These are phyloP conservation scores for Polytrichum commune DNA, from an alignment of 225 moss, liverwort and hornwort genomes.

Conservation along the genomic window DNA sequence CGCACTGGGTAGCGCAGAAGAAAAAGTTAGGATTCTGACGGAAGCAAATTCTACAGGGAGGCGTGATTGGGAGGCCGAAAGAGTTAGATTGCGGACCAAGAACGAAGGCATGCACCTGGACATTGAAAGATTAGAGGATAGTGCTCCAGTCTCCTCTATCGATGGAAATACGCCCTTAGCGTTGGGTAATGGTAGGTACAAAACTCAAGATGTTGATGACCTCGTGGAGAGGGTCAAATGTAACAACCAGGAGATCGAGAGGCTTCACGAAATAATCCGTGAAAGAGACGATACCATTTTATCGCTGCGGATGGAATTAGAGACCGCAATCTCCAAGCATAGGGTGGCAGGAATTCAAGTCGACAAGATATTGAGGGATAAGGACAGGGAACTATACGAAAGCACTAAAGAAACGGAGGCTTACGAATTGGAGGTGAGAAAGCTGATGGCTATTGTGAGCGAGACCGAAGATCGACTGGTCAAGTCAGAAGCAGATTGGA, in stretches of 20 bases:
- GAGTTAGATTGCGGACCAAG: constrained; percentile 2
- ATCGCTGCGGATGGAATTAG: constrained; percentile 3
- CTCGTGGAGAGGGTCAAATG: not conserved
- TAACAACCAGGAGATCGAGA: not conserved
- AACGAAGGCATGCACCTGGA: not conserved
- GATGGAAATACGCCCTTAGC: not conserved
- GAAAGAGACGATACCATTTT: constrained; percentile 1
- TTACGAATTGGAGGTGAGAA: constrained; percentile 43
- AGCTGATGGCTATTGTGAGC: constrained; percentile 26
- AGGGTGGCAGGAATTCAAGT: constrained; percentile 7
- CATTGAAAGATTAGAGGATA: not conserved
- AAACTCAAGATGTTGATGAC: not conserved
- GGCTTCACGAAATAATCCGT: not conserved
- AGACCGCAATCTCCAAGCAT: not conserved
- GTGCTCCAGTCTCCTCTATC: not conserved
- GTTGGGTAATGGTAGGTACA: not conserved
- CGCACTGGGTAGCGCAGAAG: constrained; percentile 5
- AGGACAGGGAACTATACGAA: constrained; percentile 17
- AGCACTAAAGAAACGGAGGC: constrained; percentile 32
- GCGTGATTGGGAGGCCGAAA: constrained; percentile 1
- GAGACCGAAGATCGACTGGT: constrained; percentile 47
- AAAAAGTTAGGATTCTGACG: constrained; percentile 8
- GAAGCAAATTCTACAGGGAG: not conserved
- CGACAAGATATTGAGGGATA: constrained; percentile 8
- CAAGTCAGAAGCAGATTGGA: constrained; percentile 41